These are phyloP conservation scores for Prunus armeniaca DNA, from an alignment of 306 rosid genomes.

Conservation along the genomic window DNA sequence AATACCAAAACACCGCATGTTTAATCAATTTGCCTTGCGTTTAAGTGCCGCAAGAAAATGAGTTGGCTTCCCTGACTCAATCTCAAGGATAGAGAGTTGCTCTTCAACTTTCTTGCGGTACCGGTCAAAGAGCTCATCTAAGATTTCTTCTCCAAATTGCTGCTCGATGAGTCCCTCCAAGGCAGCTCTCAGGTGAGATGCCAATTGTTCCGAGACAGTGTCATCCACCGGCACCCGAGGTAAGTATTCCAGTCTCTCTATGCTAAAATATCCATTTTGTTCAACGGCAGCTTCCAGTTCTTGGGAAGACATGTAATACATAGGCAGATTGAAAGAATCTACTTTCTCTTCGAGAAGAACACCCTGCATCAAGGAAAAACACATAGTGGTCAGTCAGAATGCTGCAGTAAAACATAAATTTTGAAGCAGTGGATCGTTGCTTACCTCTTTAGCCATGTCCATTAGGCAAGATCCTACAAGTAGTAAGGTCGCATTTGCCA, in stretches of 20 bases:
- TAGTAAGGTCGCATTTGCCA: background rate
- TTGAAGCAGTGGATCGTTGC: no score
- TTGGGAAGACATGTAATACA: background rate
- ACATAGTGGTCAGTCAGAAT: no score
- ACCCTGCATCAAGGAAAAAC: background rate
- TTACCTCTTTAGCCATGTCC: slow-evolving; percentile 29
- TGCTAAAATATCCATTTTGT: slow-evolving; percentile 3
- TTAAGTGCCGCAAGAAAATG: background rate
- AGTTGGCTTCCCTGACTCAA: background rate
- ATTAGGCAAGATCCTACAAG: slow-evolving; percentile 25
- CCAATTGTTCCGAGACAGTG: background rate
- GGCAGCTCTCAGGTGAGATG: background rate
- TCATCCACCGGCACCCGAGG: background rate
- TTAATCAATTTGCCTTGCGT: background rate
- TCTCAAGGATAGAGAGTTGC: background rate
- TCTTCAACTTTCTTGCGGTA: background rate
- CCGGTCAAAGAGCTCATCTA: slow-evolving; percentile 12
- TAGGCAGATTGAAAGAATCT: slow-evolving; percentile 5
- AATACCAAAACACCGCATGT: background rate
- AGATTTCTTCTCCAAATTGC: slow-evolving; percentile 9
- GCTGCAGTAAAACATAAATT: no score
- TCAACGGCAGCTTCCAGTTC: slow-evolving; percentile 1
- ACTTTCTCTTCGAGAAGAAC: background rate
- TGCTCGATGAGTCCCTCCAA: background rate
- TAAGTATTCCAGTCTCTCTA: background rate